These are phyloP conservation scores for Fusarium setosum DNA, from an alignment of 2,329 filamentous ascomycete genomes.

Conservation along the genomic window DNA sequence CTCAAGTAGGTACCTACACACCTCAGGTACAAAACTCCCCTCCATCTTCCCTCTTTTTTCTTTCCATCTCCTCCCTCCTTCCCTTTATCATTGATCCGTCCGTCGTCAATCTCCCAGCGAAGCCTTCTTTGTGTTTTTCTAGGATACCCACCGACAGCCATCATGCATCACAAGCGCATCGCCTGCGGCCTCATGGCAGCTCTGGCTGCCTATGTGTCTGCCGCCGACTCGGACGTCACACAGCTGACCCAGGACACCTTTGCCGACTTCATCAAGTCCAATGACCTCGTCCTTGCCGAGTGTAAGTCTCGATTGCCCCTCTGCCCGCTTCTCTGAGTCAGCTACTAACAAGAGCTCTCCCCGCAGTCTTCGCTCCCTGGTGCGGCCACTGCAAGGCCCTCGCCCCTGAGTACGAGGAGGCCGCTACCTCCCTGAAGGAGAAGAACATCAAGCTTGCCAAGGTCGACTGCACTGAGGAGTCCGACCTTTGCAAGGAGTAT, in stretches of 20 bases:
- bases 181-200: conserved; percentile 66
- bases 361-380: conserved; percentile 91
- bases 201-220: conserved; percentile 67
- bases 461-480: conserved; percentile 95
- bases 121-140: conserved; percentile 37
- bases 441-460: conserved; percentile 88
- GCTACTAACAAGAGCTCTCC: conserved; percentile 49
- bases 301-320: conserved; percentile 69
- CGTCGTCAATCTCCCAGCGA: conserved; percentile 31
- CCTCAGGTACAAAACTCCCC: conserved; percentile 52
- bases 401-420: conserved; percentile 90
- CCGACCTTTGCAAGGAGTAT: conserved; percentile 88
- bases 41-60: conserved; percentile 38
- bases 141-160: conserved; percentile 43
- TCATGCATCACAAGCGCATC: conserved; percentile 63
- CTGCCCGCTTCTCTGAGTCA: neutral
- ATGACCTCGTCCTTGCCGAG: conserved; percentile 93
- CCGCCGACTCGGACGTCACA: conserved; percentile 82
- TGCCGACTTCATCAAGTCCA: conserved; percentile 83
- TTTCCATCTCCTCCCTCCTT: conserved; percentile 27
- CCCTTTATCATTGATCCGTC: conserved; percentile 24
- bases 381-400: conserved; percentile 99
- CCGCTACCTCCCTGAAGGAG: conserved; percentile 85
- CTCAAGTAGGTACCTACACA: too few species aligned
- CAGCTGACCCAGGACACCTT: conserved; percentile 90